Percentiles rank a stretch among this genome's conserved stretches.
These are phyloP conservation scores for Pyropia yezoensis DNA, from an alignment of 23 red algal species.

Conservation along the genomic window DNA sequence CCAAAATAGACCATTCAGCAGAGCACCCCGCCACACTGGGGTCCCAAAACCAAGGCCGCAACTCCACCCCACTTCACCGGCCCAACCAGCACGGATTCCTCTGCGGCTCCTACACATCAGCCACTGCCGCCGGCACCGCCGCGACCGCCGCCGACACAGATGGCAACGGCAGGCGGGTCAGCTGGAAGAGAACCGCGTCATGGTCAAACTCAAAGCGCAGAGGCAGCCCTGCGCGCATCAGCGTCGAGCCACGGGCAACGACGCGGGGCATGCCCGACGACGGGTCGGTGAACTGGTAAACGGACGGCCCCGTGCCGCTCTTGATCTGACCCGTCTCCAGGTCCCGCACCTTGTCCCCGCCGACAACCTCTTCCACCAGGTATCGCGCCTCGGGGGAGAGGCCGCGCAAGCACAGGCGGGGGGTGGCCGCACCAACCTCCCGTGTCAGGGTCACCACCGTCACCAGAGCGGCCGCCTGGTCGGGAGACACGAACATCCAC, in stretches of 20 bases:
- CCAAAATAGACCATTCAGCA: no score
- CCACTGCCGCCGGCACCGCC: no score
- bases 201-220: slow-evolving; percentile 25
- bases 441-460: slow-evolving; percentile 22
- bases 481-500: slow-evolving; percentile 39
- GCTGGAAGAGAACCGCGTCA: slow-evolving; percentile 14
- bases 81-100: no score
- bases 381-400: slow-evolving; percentile 2
- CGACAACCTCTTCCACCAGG: slow-evolving; percentile 20
- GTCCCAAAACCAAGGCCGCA: no score
- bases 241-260: slow-evolving; percentile 7
- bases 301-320: slow-evolving; percentile 2
- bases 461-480: slow-evolving; percentile 15
- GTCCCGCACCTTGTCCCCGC: slow-evolving; percentile 18
- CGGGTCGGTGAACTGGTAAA: slow-evolving; percentile 26
- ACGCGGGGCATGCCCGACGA: background rate
- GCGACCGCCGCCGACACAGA: no score
- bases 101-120: no score
- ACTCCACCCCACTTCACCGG: no score
- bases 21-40: no score
- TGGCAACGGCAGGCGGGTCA: no score
- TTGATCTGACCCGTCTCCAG: slow-evolving; percentile 20
- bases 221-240: slow-evolving; percentile 25
- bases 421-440: slow-evolving; percentile 16
- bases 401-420: slow-evolving; percentile 25